A percentile compares a stretch with the other conserved stretches of the same genome.
phyloP scores from a whole-genome alignment of 495 filamentous ascomycete species.

The Opeltia flavorubescens region DNA sequence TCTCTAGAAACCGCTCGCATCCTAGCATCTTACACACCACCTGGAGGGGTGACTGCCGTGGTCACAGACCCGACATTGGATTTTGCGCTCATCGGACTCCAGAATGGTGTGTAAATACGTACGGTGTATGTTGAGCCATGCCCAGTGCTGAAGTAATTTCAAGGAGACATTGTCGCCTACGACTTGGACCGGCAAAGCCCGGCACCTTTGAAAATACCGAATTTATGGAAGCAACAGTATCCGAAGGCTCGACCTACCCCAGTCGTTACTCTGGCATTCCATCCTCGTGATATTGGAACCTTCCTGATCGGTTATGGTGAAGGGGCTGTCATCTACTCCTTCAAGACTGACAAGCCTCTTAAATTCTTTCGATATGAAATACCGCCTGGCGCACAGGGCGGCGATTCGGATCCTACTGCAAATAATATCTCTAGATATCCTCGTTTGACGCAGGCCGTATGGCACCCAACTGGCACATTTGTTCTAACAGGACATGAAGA shows the following conservation, averaged over 20 bases:
- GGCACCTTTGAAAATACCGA: conserved; percentile 65
- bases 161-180: conserved; percentile 72
- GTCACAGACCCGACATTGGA: conserved; percentile 77
- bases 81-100: conserved; percentile 70
- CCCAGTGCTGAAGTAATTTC: conserved; percentile 6
- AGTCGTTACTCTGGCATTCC: conserved; percentile 65
- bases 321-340: conserved; percentile 78
- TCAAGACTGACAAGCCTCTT: conserved; percentile 69
- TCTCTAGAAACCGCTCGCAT: conserved; percentile 50
- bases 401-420: conserved; percentile 44
- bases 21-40: conserved; percentile 51
- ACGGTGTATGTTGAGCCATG: background rate
- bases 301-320: conserved; percentile 76
- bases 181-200: conserved; percentile 72
- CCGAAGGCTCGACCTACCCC: conserved; percentile 39
- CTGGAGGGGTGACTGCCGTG: conserved; percentile 54
- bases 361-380: conserved; percentile 75
- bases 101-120: conserved; percentile 38
- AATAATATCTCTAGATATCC: conserved; percentile 45
- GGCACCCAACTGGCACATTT: conserved; percentile 94
- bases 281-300: conserved; percentile 86
- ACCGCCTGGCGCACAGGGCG: conserved; percentile 74
- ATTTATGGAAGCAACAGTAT: conserved; percentile 63
- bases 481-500: conserved; percentile 80
- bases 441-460: conserved; percentile 60